These are phyloP conservation scores for Cantharellus anzutake DNA, from an alignment of 768 basidiomycete species.

Conservation along the genomic window DNA sequence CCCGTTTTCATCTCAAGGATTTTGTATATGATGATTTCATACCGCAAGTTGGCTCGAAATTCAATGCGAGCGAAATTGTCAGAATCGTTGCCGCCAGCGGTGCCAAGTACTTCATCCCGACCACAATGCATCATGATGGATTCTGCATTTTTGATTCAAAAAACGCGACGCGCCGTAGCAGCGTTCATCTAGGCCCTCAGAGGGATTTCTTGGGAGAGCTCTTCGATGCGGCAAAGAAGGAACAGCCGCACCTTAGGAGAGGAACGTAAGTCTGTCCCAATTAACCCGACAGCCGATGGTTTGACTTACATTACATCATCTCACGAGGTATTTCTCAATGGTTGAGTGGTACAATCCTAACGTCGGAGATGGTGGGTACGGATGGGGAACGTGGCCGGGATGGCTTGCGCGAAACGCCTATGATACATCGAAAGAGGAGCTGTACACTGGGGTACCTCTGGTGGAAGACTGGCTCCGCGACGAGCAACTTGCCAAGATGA, in stretches of 20 bases:
- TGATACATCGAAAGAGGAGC: constrained; percentile 27
- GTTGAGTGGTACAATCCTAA: constrained; percentile 41
- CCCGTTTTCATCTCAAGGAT: constrained; percentile 15
- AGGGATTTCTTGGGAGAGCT: constrained; percentile 34
- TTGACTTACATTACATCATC: neutral
- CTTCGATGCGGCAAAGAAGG: constrained; percentile 15
- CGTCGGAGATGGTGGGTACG: constrained; percentile 24
- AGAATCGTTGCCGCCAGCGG: constrained; percentile 36
- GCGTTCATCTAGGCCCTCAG: constrained; percentile 29
- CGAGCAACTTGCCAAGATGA: constrained; percentile 32
- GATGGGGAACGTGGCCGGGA: constrained; percentile 33
- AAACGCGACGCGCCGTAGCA: constrained; percentile 32
- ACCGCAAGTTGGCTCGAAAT: constrained; percentile 29
- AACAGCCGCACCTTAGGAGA: constrained; percentile 32
- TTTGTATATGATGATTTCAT: constrained; percentile 42
- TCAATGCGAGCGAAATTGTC: constrained; percentile 35
- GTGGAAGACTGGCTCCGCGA: constrained; percentile 35
- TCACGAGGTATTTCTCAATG: constrained; percentile 27
- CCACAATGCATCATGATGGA: constrained; percentile 44
- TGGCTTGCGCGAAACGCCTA: constrained; percentile 33
- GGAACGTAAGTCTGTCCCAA: constrained; percentile 19
- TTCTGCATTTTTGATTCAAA: constrained; percentile 37
- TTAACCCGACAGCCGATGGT: neutral
- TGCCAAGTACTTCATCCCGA: constrained; percentile 39
- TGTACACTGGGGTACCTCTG: constrained; percentile 32